A percentile compares a stretch with the other conserved stretches of the same genome.
These are phyloP conservation scores for Gossypium thurberi DNA, from an alignment of 345 rosid species.

Conservation along the genomic window DNA sequence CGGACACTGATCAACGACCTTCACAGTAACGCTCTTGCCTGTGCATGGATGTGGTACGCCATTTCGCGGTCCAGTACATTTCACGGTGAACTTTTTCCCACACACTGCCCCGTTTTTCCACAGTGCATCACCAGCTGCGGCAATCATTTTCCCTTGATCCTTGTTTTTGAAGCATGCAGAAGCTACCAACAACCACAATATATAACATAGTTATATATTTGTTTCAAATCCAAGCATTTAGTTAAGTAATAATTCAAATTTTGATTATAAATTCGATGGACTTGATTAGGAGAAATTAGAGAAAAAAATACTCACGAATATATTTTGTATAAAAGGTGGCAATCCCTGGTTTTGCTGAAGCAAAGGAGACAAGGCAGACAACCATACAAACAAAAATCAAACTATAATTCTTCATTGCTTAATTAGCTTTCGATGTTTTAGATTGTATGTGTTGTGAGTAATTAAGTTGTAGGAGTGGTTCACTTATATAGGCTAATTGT, in stretches of 20 bases:
- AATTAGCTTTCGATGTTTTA: background rate
- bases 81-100: slow-evolving; percentile 9
- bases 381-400: background rate
- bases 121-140: slow-evolving; percentile 18
- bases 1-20: slow-evolving; percentile 18
- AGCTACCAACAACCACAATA: background rate
- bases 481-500: too few relatives aligned
- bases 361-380: background rate
- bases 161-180: slow-evolving; percentile 14
- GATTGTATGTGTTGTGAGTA: too few relatives aligned
- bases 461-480: too few relatives aligned
- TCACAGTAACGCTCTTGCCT: slow-evolving; percentile 14
- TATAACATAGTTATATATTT: too few relatives aligned
- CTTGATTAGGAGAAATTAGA: too few relatives aligned
- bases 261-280: too few relatives aligned
- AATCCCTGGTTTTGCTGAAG: slow-evolving; percentile 8
- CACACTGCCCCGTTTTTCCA: slow-evolving; percentile 19
- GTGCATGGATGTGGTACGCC: slow-evolving; percentile 14
- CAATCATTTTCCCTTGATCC: slow-evolving; percentile 12
- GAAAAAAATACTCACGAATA: too few relatives aligned
- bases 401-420: background rate
- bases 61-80: slow-evolving; percentile 7
- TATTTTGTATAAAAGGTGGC: slow-evolving; percentile 7
- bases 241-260: too few relatives aligned
- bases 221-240: background rate